Percentiles rank a stretch among this genome's conserved stretches.
Conservation (phyloP, 106 monocot genomes). For the Allium fistulosum region DNA sequence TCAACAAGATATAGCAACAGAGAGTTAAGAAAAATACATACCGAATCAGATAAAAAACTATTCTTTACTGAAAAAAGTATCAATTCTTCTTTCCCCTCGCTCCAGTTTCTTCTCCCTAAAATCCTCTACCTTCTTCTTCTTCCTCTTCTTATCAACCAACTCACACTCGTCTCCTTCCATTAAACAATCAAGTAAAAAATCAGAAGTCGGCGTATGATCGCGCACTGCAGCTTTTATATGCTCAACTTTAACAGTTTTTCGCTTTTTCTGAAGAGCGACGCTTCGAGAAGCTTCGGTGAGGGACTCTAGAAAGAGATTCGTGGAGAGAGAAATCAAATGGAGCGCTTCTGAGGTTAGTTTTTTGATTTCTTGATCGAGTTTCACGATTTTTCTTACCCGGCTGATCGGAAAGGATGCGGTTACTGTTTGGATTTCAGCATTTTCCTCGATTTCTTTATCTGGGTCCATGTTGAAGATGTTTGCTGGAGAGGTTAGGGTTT, state of each 20-base stretch:
- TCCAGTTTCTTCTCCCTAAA: constrained; percentile 38
- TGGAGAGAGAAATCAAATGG: constrained; percentile 53
- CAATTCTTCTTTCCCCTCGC: constrained; percentile 53
- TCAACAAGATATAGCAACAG: too few relatives aligned
- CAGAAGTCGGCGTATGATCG: constrained; percentile 51
- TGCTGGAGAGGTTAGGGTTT: neutral
- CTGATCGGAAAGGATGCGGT: constrained; percentile 48
- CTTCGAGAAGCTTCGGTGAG: constrained; percentile 38
- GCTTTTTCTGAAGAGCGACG: constrained; percentile 33
- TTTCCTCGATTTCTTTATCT: neutral
- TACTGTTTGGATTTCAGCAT: neutral
- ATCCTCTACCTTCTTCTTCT: neutral
- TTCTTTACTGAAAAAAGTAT: constrained; percentile 40
- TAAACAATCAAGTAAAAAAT: constrained; percentile 84
- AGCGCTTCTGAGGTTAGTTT: constrained; percentile 75
- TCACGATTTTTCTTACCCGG: constrained; percentile 76
- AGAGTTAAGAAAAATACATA: too few relatives aligned
- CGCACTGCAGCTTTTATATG: constrained; percentile 53
- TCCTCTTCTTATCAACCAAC: neutral
- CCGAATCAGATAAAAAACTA: too few relatives aligned
- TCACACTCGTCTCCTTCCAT: constrained; percentile 1
- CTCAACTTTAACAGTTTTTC: constrained; percentile 41
- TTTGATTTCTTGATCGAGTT: constrained; percentile 76
- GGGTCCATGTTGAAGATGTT: neutral
- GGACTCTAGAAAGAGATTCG: constrained; percentile 62